These are phyloP conservation scores for Ceratobasidium sp. DNA, from an alignment of 1,284 basidiomycete genomes.

Conservation along the genomic window DNA sequence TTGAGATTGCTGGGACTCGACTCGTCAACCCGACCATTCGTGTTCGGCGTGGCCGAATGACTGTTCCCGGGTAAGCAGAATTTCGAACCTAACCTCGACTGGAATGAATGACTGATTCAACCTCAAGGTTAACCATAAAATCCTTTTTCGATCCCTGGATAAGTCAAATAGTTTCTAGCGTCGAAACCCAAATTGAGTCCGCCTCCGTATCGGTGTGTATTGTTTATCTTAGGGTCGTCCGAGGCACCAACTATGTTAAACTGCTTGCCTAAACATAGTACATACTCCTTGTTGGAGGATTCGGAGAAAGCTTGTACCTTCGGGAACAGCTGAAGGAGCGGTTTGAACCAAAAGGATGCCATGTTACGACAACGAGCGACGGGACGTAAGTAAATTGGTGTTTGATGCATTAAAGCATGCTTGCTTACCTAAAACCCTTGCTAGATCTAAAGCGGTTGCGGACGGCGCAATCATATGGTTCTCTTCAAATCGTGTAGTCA, in stretches of 20 bases:
- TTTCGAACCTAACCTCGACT: not conserved
- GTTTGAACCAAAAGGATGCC: not conserved
- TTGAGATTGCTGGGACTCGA: conserved; percentile 3
- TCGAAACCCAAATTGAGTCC: conserved; percentile 2
- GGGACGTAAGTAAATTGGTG: conserved; percentile 8
- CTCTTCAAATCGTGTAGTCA: not conserved
- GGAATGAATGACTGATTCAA: not conserved
- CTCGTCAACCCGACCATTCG: conserved; percentile 18
- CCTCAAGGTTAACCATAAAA: not conserved
- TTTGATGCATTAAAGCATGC: no score
- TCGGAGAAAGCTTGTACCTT: conserved; percentile 37
- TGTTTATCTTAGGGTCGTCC: not conserved
- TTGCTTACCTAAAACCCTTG: no score
- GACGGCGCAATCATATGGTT: conserved; percentile 22
- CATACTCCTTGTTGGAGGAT: conserved; percentile 40
- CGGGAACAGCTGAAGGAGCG: conserved; percentile 12
- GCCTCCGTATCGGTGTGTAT: not conserved
- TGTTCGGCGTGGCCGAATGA: conserved; percentile 17
- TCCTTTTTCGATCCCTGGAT: conserved; percentile 1
- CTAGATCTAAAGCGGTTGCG: conserved; percentile 25
- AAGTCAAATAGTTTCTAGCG: not conserved
- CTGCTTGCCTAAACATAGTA: conserved; percentile 6
- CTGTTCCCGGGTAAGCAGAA: conserved; percentile 23
- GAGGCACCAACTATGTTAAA: not conserved
- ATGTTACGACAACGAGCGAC: conserved; percentile 22